Percentiles rank a stretch among this genome's conserved stretches.
phyloP scores from a whole-genome alignment of 176 grass and related monocot genomes.

The Oryza longistaminata region DNA sequence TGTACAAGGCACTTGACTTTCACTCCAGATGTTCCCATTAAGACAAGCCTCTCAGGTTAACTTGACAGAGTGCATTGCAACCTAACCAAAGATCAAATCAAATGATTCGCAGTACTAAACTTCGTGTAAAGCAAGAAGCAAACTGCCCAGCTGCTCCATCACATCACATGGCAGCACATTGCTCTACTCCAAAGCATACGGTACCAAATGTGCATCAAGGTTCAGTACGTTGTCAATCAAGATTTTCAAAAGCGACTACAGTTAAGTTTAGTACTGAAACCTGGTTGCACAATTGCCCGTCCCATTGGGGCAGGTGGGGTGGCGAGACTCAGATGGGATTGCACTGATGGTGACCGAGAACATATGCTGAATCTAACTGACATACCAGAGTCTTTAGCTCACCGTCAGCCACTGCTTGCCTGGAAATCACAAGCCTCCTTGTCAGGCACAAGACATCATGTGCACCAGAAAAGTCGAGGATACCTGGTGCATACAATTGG shows the following conservation, averaged over 20 bases:
- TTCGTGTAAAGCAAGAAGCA: slow-evolving; percentile 39
- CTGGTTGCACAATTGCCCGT: not conserved
- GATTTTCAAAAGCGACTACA: not conserved
- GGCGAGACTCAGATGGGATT: not conserved
- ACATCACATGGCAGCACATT: slow-evolving; percentile 24
- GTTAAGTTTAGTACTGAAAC: slow-evolving; percentile 7
- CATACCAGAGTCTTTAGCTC: not conserved
- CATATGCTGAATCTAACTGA: slow-evolving; percentile 1
- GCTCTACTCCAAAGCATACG: slow-evolving; percentile 29
- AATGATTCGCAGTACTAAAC: not conserved
- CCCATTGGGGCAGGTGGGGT: slow-evolving; percentile 12
- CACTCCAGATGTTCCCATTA: slow-evolving; percentile 23
- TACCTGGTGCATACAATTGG: not conserved
- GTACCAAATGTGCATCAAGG: not conserved
- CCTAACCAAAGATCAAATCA: not conserved
- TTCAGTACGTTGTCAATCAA: not conserved
- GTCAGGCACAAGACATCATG: not conserved
- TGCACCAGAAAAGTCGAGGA: slow-evolving; percentile 19
- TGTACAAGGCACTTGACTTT: not conserved
- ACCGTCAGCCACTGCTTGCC: slow-evolving; percentile 1
- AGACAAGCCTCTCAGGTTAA: slow-evolving; percentile 12
- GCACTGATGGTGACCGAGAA: not conserved
- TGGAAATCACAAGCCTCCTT: slow-evolving; percentile 14
- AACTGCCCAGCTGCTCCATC: slow-evolving; percentile 5
- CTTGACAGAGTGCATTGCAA: not conserved